These are phyloP conservation scores for Epichloe hybrida DNA, from an alignment of 2,329 filamentous ascomycete genomes.

Conservation along the genomic window DNA sequence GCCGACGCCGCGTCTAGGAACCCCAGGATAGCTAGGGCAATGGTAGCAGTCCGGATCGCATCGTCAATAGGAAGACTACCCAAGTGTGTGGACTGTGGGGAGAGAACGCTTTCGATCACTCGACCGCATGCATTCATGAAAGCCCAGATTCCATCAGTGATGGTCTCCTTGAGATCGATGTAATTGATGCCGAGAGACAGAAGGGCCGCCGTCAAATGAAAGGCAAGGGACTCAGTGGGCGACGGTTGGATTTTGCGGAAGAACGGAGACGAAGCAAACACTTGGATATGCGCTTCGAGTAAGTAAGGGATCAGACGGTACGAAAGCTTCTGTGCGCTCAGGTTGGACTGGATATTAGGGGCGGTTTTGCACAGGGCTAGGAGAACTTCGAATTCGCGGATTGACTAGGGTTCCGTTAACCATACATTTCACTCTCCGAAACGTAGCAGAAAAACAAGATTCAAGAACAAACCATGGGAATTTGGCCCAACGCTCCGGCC, in stretches of 20 bases:
- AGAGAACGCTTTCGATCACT: constrained; percentile 42
- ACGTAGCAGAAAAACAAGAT: background rate
- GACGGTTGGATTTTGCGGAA: constrained; percentile 74
- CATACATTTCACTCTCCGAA: background rate
- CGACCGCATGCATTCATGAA: constrained; percentile 61
- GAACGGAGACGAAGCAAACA: constrained; percentile 66
- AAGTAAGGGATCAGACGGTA: constrained; percentile 73
- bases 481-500: constrained; percentile 31
- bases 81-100: constrained; percentile 39
- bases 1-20: constrained; percentile 75
- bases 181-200: constrained; percentile 69
- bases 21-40: constrained; percentile 75
- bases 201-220: constrained; percentile 65
- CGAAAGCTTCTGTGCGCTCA: constrained; percentile 67
- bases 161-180: constrained; percentile 49
- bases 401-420: constrained; percentile 40
- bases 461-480: constrained; percentile 42
- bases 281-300: constrained; percentile 68
- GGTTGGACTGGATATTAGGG: constrained; percentile 53
- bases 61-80: constrained; percentile 50
- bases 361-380: constrained; percentile 85
- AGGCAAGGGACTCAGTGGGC: constrained; percentile 73
- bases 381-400: constrained; percentile 84
- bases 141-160: constrained; percentile 52
- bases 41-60: constrained; percentile 55